These are phyloP conservation scores for Aspergillus puulaauensis DNA, from an alignment of 2,329 filamentous ascomycete species.

Conservation along the genomic window DNA sequence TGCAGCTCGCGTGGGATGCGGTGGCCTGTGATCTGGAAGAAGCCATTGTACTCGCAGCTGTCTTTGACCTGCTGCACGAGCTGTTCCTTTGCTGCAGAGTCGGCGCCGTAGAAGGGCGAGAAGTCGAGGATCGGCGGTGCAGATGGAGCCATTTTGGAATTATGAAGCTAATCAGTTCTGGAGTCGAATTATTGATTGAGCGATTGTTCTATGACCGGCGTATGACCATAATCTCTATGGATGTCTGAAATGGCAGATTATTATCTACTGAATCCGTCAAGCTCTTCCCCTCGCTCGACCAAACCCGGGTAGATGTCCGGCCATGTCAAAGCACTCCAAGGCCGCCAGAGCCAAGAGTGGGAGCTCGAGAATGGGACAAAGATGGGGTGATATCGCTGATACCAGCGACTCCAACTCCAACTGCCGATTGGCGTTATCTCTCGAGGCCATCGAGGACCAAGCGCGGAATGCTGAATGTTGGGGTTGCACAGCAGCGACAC, in stretches of 20 bases:
- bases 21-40: constrained; percentile 49
- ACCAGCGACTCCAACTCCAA: too few relatives aligned
- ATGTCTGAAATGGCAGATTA: too few relatives aligned
- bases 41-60: constrained; percentile 36
- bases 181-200: too few relatives aligned
- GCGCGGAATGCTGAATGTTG: background rate
- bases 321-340: too few relatives aligned
- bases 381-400: too few relatives aligned
- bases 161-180: too few relatives aligned
- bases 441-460: background rate
- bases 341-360: background rate
- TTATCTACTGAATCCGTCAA: too few relatives aligned
- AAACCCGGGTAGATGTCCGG: constrained; percentile 12
- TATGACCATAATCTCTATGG: background rate
- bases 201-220: background rate
- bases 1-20: constrained; percentile 40
- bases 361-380: background rate
- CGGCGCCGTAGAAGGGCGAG: constrained; percentile 30
- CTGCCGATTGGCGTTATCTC: background rate
- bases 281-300: background rate
- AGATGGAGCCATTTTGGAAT: background rate
- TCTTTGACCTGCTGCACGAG: constrained; percentile 28
- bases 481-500: constrained; percentile 18
- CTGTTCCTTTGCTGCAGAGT: constrained; percentile 28
- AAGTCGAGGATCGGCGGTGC: constrained; percentile 38